Percentiles rank a stretch among this genome's conserved stretches.
Evolutionary conservation across 139 green algal species (phyloP).

Genomic region (Tetraselmis striata): DNA sequence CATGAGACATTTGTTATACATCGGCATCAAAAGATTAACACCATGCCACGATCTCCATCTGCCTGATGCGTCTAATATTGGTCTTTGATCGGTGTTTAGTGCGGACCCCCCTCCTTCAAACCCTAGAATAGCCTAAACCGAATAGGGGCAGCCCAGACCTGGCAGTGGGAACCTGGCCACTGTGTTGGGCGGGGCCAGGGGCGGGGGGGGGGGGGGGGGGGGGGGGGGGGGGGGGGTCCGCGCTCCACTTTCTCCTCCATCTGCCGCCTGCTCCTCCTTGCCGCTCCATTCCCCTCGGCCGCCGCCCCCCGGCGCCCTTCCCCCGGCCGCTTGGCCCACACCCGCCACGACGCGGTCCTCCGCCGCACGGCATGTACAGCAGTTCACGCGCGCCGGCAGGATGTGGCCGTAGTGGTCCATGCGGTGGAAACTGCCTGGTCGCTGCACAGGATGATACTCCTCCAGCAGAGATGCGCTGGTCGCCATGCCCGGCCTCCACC

Average conservation of each 20-base stretch:
- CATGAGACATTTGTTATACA: no score
- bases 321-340: not conserved
- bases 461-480: constrained; percentile 35
- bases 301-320: constrained; percentile 4
- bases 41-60: no score
- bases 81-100: no score
- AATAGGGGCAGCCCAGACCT: no score
- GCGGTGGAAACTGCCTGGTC: constrained; percentile 49
- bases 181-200: no score
- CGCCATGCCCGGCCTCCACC: constrained; percentile 23
- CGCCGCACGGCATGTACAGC: constrained; percentile 10
- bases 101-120: no score
- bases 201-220: no score
- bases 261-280: not conserved
- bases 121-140: no score
- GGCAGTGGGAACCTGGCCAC: no score
- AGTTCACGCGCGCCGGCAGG: constrained; percentile 24
- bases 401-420: constrained; percentile 51
- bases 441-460: constrained; percentile 35
- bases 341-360: not conserved
- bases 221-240: no score
- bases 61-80: no score
- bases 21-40: no score
- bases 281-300: not conserved
- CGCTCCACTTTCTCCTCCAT: not conserved